These are phyloP conservation scores for Coniochaeta sp. DNA, from an alignment of 2,329 filamentous ascomycete genomes.

Conservation along the genomic window DNA sequence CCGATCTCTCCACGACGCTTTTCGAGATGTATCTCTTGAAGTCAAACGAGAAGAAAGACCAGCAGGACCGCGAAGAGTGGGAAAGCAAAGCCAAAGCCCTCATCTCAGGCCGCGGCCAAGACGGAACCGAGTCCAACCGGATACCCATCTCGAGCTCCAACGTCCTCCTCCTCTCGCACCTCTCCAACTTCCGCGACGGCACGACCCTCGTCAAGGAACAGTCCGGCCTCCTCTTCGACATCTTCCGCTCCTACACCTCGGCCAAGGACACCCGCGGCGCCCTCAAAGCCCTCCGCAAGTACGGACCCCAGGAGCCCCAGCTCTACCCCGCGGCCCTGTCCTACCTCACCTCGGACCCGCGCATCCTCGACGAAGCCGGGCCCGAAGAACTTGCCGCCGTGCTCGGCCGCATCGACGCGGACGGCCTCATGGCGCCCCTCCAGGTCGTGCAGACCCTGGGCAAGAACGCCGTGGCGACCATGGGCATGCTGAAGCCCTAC, in stretches of 20 bases:
- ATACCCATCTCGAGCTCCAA: slow-evolving; percentile 91
- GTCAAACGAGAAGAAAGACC: slow-evolving; percentile 65
- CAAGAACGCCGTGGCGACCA: slow-evolving; percentile 69
- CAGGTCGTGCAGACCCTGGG: slow-evolving; percentile 90
- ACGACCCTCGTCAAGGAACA: slow-evolving; percentile 91
- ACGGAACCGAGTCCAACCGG: slow-evolving; percentile 1
- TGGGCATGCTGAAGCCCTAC: slow-evolving; percentile 96
- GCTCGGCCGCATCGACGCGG: slow-evolving; percentile 78
- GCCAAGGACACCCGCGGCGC: slow-evolving; percentile 87
- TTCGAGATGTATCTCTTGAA: slow-evolving; percentile 98
- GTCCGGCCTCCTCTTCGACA: slow-evolving; percentile 84
- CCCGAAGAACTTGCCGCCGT: slow-evolving; percentile 72
- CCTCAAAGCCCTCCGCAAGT: slow-evolving; percentile 83
- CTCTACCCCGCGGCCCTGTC: slow-evolving; percentile 87
- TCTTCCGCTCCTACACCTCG: slow-evolving; percentile 91
- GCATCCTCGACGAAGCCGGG: slow-evolving; percentile 77
- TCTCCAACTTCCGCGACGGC: slow-evolving; percentile 84
- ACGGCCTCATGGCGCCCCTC: slow-evolving; percentile 87
- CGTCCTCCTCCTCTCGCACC: slow-evolving; percentile 82
- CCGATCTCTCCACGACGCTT: slow-evolving; percentile 86
- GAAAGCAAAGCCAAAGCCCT: slow-evolving; percentile 84
- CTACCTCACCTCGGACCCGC: slow-evolving; percentile 82
- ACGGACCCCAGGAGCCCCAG: slow-evolving; percentile 83
- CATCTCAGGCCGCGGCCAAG: slow-evolving; percentile 51
- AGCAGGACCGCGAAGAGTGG: slow-evolving; percentile 67